Conservation (phyloP, 176 grass and related monocot species). For the Neostapfia colusana region DNA sequence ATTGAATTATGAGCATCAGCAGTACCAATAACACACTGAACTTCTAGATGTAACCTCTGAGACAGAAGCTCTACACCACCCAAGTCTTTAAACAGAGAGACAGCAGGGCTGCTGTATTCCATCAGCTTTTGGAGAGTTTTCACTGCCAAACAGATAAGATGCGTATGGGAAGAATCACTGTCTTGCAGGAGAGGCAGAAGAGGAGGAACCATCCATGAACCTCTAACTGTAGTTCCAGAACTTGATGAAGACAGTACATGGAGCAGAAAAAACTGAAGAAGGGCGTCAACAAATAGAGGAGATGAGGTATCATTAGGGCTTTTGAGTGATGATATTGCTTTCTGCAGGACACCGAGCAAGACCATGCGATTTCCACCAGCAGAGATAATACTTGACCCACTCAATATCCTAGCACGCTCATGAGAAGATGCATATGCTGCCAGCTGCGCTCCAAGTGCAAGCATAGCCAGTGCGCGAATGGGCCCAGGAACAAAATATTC, state of each 20-base stretch:
- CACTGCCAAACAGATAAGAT: constrained; percentile 88
- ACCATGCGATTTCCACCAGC: constrained; percentile 93
- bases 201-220: constrained; percentile 84
- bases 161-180: constrained; percentile 72
- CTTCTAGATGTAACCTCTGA: constrained; percentile 81
- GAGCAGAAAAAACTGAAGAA: constrained; percentile 98
- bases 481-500: constrained; percentile 87
- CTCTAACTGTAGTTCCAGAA: constrained; percentile 84
- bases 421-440: constrained; percentile 97
- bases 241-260: constrained; percentile 96
- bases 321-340: constrained; percentile 82
- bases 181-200: constrained; percentile 89
- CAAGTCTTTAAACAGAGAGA: constrained; percentile 95
- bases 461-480: constrained; percentile 84
- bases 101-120: constrained; percentile 92
- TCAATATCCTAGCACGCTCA: constrained; percentile 89
- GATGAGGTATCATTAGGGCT: constrained; percentile 82
- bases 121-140: constrained; percentile 97
- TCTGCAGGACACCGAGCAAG: constrained; percentile 85
- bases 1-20: constrained; percentile 52
- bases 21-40: constrained; percentile 76
- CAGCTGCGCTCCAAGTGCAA: constrained; percentile 90
- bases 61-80: constrained; percentile 84
- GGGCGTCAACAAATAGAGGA: constrained; percentile 90
- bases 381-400: constrained; percentile 86